Evolutionary conservation across 2,329 filamentous ascomycete species (phyloP).

Genomic region (Arthrinium puccinioides): DNA sequence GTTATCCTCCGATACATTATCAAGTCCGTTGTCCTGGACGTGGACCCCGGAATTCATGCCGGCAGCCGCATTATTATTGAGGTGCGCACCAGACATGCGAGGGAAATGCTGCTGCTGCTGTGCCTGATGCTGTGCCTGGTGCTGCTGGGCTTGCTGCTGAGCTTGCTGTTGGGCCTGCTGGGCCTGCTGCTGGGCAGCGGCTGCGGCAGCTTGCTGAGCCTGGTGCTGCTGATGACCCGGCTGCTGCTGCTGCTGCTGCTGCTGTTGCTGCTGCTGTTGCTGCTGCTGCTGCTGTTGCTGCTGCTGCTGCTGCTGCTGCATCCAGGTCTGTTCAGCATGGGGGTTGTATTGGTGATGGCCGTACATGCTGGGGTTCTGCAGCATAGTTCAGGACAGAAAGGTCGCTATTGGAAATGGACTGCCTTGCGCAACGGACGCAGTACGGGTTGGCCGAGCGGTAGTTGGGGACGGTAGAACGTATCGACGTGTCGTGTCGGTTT

Average conservation of each 20-base stretch:
- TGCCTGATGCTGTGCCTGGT: slow-evolving; percentile 44
- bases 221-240: slow-evolving; percentile 54
- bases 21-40: slow-evolving; percentile 48
- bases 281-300: slow-evolving; percentile 54
- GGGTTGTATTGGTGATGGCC: slow-evolving; percentile 56
- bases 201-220: slow-evolving; percentile 46
- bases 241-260: slow-evolving; percentile 62
- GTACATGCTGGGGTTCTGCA: slow-evolving; percentile 58
- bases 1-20: slow-evolving; percentile 81
- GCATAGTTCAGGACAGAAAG: no score
- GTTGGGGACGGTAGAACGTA: no score
- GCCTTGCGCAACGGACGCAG: no score
- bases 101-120: slow-evolving; percentile 60
- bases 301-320: slow-evolving; percentile 57
- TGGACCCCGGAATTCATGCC: slow-evolving; percentile 37
- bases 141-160: slow-evolving; percentile 50
- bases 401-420: no score
- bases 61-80: slow-evolving; percentile 32
- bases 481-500: no score
- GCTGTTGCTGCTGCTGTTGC: slow-evolving; percentile 61
- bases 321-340: slow-evolving; percentile 57
- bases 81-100: slow-evolving; percentile 62
- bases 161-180: slow-evolving; percentile 57
- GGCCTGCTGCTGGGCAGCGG: slow-evolving; percentile 41
- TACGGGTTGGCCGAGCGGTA: no score